Evolutionary conservation across 2,329 filamentous ascomycete genomes (phyloP).

Genomic region (Capronia epimyces): DNA sequence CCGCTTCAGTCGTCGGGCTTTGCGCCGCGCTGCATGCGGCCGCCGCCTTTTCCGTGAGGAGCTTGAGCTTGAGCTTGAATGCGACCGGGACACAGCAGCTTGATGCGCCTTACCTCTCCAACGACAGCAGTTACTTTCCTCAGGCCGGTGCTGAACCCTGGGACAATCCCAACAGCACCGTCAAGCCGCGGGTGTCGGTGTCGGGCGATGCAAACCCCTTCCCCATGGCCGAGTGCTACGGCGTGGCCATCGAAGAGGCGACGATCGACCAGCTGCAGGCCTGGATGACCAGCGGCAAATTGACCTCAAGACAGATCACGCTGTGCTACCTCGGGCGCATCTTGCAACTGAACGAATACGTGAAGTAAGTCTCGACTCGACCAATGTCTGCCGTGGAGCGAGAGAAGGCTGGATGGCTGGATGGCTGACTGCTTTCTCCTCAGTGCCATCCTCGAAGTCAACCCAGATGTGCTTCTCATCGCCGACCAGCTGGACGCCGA

Average conservation of each 20-base stretch:
- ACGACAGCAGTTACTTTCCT: neutral
- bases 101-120: neutral
- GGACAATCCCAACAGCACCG: neutral
- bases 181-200: neutral
- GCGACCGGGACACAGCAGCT: no score
- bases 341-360: neutral
- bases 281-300: neutral
- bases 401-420: no score
- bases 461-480: conserved; percentile 47
- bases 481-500: conserved; percentile 58
- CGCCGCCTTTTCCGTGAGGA: neutral
- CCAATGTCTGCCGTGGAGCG: no score
- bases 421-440: no score
- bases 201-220: neutral
- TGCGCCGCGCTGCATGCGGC: neutral
- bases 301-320: neutral
- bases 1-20: neutral
- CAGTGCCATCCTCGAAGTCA: neutral
- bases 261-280: neutral
- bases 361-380: neutral
- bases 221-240: neutral
- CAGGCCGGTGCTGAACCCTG: neutral
- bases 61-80: neutral
- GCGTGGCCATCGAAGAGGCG: neutral
- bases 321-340: neutral